Percentiles rank a stretch among this genome's conserved stretches.
Conservation (phyloP, 306 rosid genomes). For the Cicer chorassanicum region DNA sequence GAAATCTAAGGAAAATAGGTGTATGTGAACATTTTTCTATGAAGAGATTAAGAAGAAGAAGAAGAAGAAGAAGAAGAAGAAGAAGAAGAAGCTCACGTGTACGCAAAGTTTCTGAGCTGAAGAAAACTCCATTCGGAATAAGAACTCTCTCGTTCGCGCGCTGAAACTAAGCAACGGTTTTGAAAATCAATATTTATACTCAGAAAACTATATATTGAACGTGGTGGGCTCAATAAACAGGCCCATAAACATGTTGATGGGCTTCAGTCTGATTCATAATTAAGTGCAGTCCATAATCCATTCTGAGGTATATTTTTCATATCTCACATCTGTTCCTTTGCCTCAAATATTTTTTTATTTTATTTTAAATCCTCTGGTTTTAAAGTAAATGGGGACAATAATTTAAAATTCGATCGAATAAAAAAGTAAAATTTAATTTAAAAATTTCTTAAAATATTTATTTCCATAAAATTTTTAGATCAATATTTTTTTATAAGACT, state of each 20-base stretch:
- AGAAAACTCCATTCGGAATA: constrained; percentile 46
- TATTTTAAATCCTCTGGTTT: too few species aligned
- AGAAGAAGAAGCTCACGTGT: constrained; percentile 44
- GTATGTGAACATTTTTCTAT: neutral
- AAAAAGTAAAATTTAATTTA: too few species aligned
- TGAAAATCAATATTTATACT: constrained; percentile 27
- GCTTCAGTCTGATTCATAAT: constrained; percentile 6
- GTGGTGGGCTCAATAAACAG: neutral
- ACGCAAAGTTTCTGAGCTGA: constrained; percentile 44
- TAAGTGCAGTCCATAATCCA: neutral
- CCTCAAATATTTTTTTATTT: too few species aligned
- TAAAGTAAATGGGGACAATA: too few species aligned
- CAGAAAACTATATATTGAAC: neutral
- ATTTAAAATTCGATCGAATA: too few species aligned
- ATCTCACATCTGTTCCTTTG: too few species aligned
- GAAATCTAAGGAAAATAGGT: neutral
- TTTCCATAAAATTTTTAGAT: too few species aligned
- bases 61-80: too few species aligned
- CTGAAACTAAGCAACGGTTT: constrained; percentile 1
- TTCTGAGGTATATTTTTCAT: too few species aligned
- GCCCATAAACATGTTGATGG: constrained; percentile 28
- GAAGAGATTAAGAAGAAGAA: neutral
- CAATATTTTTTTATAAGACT: too few species aligned
- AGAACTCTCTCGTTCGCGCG: constrained; percentile 38
- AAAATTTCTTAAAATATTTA: too few species aligned